Evolutionary conservation across 2,329 filamentous ascomycete genomes (phyloP).

Genomic region (Parascedosporium putredinis): DNA sequence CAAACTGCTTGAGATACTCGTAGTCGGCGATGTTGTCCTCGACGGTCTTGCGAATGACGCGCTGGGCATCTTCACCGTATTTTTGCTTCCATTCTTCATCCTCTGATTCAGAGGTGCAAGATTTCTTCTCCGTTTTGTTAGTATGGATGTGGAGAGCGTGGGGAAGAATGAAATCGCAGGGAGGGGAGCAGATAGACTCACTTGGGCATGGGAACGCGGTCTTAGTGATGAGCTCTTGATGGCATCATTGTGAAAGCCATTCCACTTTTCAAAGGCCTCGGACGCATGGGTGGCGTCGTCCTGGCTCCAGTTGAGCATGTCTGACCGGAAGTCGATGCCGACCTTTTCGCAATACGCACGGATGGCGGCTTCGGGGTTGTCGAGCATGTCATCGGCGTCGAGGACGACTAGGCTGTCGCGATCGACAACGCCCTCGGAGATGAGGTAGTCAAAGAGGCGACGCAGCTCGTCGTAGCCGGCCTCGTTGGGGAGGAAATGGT

Average conservation of each 20-base stretch:
- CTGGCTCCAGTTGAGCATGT: conserved; percentile 79
- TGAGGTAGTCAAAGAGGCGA: conserved; percentile 76
- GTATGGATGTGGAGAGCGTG: neutral
- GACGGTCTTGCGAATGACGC: conserved; percentile 59
- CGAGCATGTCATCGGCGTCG: conserved; percentile 88
- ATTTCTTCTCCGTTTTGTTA: conserved; percentile 34
- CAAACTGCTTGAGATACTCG: conserved; percentile 73
- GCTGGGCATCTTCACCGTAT: conserved; percentile 61
- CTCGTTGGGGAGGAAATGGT: conserved; percentile 77
- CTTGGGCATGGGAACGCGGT: conserved; percentile 53
- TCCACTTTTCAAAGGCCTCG: conserved; percentile 88
- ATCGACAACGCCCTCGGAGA: conserved; percentile 58
- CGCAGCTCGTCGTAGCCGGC: conserved; percentile 86
- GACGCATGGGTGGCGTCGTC: conserved; percentile 63
- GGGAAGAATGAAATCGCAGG: conserved; percentile 1
- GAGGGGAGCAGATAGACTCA: conserved; percentile 24
- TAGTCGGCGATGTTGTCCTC: conserved; percentile 64
- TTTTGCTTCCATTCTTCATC: conserved; percentile 63
- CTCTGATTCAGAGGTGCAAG: conserved; percentile 54
- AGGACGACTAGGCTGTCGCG: conserved; percentile 70
- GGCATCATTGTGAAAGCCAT: conserved; percentile 91
- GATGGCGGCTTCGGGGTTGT: conserved; percentile 68
- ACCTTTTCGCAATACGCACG: conserved; percentile 72
- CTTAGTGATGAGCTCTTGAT: conserved; percentile 71
- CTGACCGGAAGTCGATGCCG: conserved; percentile 61